Evolutionary conservation across 768 basidiomycete genomes (phyloP).

Genomic region (Astraeus odoratus): DNA sequence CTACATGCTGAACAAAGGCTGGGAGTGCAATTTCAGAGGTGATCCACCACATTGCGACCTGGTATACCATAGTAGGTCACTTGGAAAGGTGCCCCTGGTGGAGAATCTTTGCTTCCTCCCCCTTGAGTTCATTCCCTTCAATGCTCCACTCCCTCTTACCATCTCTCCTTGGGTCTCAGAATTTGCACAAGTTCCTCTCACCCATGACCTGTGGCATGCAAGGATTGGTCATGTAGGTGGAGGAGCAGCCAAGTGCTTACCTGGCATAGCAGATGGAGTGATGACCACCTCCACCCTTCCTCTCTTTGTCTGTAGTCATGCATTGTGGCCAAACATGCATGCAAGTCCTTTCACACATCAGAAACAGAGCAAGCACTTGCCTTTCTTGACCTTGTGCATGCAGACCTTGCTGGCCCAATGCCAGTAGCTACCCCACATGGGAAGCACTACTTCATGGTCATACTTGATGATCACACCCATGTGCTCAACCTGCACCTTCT

Average conservation of each 20-base stretch:
- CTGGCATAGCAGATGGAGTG: background rate
- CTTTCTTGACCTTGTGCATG: slow-evolving; percentile 20
- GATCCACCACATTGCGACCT: background rate
- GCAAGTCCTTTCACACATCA: background rate
- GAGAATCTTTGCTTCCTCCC: background rate
- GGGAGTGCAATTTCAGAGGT: background rate
- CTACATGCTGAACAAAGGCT: background rate
- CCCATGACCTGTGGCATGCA: background rate
- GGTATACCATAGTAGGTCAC: background rate
- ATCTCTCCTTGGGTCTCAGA: background rate
- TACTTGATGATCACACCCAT: slow-evolving; percentile 11
- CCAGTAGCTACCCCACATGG: slow-evolving; percentile 8
- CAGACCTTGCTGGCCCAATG: slow-evolving; percentile 23
- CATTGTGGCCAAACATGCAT: slow-evolving; percentile 2
- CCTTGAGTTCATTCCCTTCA: background rate
- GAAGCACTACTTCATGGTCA: slow-evolving; percentile 9
- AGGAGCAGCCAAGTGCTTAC: background rate
- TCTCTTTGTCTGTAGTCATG: background rate
- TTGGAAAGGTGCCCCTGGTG: background rate
- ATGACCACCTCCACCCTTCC: background rate
- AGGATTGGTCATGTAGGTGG: background rate
- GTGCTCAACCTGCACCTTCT: slow-evolving; percentile 1
- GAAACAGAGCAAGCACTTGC: background rate
- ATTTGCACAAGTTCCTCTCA: background rate
- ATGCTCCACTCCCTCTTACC: background rate